Percentiles rank a stretch among this genome's conserved stretches.
phyloP scores from a whole-genome alignment of 169 alveolate species.

The Theileria equi region DNA sequence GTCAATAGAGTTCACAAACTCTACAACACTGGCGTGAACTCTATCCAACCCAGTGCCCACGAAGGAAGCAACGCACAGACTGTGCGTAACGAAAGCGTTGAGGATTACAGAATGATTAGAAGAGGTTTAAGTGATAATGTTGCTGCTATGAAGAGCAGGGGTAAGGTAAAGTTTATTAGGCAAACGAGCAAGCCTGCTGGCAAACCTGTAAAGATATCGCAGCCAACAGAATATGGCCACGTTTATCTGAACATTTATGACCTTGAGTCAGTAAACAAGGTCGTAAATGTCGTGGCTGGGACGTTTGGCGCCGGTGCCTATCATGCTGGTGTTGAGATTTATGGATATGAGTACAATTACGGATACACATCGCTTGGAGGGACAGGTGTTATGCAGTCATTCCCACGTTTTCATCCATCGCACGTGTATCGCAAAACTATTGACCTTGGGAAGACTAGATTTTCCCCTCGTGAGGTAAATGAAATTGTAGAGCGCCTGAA shows the following conservation, averaged over 20 bases:
- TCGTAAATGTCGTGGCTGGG: slow-evolving; percentile 68
- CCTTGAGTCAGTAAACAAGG: slow-evolving; percentile 65
- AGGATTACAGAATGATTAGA: neutral
- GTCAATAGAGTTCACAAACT: neutral
- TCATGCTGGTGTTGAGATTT: slow-evolving; percentile 77
- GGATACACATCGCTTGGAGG: slow-evolving; percentile 67
- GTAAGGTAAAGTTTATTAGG: slow-evolving; percentile 21
- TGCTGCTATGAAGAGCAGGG: slow-evolving; percentile 13
- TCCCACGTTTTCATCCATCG: slow-evolving; percentile 57
- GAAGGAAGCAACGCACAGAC: neutral
- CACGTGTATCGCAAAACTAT: slow-evolving; percentile 61
- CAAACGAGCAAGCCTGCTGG: slow-evolving; percentile 16
- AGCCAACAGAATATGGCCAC: slow-evolving; percentile 39
- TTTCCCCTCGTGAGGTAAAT: slow-evolving; percentile 43
- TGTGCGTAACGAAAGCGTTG: neutral
- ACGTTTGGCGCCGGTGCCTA: slow-evolving; percentile 75
- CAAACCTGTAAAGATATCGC: neutral
- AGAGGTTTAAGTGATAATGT: slow-evolving; percentile 54
- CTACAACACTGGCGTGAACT: neutral
- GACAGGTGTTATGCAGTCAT: slow-evolving; percentile 45
- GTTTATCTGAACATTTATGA: slow-evolving; percentile 72
- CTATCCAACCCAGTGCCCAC: neutral
- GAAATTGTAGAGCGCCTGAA: slow-evolving; percentile 45
- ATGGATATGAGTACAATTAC: slow-evolving; percentile 70
- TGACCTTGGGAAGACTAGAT: slow-evolving; percentile 53